Percentiles rank a stretch among this genome's conserved stretches.
These are phyloP conservation scores for Neocatenulostroma microsporum DNA, from an alignment of 2,329 filamentous ascomycete species.

Conservation along the genomic window DNA sequence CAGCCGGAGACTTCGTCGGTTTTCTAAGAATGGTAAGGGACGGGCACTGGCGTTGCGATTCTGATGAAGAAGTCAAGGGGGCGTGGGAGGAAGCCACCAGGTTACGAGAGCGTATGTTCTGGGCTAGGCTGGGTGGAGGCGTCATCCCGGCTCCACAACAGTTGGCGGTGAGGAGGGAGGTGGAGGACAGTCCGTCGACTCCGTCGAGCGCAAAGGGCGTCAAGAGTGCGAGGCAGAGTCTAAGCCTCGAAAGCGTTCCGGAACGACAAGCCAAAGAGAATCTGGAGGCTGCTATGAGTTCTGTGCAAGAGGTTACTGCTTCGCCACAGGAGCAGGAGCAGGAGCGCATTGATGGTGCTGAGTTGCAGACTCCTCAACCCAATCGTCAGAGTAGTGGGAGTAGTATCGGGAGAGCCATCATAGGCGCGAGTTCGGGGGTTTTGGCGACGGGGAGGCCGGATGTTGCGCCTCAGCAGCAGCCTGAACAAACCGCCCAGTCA, in stretches of 20 bases:
- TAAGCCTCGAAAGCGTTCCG: constrained; percentile 8
- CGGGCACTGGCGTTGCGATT: constrained; percentile 80
- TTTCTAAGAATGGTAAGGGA: constrained; percentile 89
- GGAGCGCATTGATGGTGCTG: not conserved
- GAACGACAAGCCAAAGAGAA: constrained; percentile 3
- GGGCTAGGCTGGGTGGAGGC: constrained; percentile 84
- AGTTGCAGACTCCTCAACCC: not conserved
- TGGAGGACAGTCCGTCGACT: not conserved
- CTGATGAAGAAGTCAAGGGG: constrained; percentile 71
- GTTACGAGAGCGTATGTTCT: constrained; percentile 92
- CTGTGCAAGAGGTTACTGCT: not conserved
- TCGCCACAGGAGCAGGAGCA: not conserved
- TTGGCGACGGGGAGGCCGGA: constrained; percentile 4
- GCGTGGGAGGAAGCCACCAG: constrained; percentile 94
- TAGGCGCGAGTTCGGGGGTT: constrained; percentile 1
- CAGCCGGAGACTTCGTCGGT: constrained; percentile 85
- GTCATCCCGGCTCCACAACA: constrained; percentile 61
- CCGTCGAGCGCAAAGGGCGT: constrained; percentile 6
- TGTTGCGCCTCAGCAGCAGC: not conserved
- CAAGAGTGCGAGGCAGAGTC: constrained; percentile 9
- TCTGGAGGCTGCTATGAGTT: not conserved
- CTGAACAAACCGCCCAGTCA: not conserved
- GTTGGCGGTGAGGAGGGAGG: constrained; percentile 5
- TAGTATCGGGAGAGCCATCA: constrained; percentile 2
- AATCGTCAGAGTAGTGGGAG: constrained; percentile 2